Base-by-base conservation (phyloP, 352 stramenopile genomes). In the Globisporangium lucens region DNA sequence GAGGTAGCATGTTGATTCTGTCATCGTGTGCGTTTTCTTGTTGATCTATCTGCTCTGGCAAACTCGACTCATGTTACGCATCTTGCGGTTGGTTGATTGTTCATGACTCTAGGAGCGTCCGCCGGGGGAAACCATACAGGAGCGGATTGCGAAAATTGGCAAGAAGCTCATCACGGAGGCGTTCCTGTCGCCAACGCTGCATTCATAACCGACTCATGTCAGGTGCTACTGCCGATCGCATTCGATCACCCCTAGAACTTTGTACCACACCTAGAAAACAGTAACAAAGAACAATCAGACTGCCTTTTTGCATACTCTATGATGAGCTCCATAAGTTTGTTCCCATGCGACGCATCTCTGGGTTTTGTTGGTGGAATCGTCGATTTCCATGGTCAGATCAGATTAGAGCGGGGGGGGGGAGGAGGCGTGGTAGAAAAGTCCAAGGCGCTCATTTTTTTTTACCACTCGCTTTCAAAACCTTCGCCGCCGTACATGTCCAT, bases 121-220 rank as follows among this genome's bases (percentile, higher is more conserved):
- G 6, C 53, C 57, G 13, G 64, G 68, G 15, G 46, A 65, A 20
- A 67, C 67, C 5, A 74, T 92, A 1, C 75, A 85, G 24, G 71
- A 83, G 33, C 80, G 79, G 22, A 91, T 92, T 41, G 86, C 86
- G 0, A 75, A 82, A 61, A 90, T 94, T 58, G 86, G 86, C 9
- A 80, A 89, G 62, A 85, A 85, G 49, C 78, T 94, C 65, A 75
- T 92, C 9, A 68, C 78, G 10, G 83, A 91, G 64, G 83, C 85
- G 30, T 90, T 93, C 63, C 62, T 65, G 52, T 33, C 68, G 29
- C 65, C 66, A 9, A n/a, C 36, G 49, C 49, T 63, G 20, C 66
- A 62, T 27, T 63, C 24, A 0, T 60, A 63, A 2, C 10, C 43
- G 5, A 20, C 15, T 49, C 41, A 7, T 49, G 41, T 9, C 41